These are phyloP conservation scores for Talaromyces nanjingensis DNA, from an alignment of 495 filamentous ascomycete genomes.

Conservation along the genomic window DNA sequence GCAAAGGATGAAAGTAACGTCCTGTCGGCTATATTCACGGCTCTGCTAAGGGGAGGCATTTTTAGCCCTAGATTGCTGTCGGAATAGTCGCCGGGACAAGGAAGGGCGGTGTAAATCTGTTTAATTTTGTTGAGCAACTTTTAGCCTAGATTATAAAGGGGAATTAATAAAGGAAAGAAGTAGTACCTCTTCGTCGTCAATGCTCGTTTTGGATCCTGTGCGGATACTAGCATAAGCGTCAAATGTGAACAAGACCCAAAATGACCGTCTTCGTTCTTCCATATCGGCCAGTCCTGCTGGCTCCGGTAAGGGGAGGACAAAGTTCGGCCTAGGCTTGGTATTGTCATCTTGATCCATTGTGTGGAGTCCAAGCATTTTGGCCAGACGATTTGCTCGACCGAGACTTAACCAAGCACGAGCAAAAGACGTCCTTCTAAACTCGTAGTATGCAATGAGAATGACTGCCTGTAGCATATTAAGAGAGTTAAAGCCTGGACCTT, in stretches of 20 bases:
- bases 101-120: not conserved
- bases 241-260: slow-evolving; percentile 75
- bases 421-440: slow-evolving; percentile 14
- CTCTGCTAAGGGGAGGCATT: not conserved
- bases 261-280: slow-evolving; percentile 74
- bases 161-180: not conserved
- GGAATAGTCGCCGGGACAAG: not conserved
- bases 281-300: slow-evolving; percentile 46
- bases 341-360: slow-evolving; percentile 1
- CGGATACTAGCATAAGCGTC: slow-evolving; percentile 83
- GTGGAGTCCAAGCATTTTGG: not conserved
- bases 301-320: not conserved
- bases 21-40: not conserved
- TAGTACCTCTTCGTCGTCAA: slow-evolving; percentile 68
- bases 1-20: not conserved
- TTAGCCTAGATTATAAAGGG: slow-evolving; percentile 13
- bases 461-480: slow-evolving; percentile 13
- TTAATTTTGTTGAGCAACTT: slow-evolving; percentile 50
- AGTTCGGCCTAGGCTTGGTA: not conserved
- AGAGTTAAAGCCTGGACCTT: slow-evolving; percentile 8
- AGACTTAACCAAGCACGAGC: slow-evolving; percentile 17
- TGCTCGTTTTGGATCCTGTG: slow-evolving; percentile 79
- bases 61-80: not conserved
- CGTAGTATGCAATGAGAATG: slow-evolving; percentile 15
- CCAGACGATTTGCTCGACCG: slow-evolving; percentile 9